Evolutionary conservation across 805 yeast genomes (phyloP).

Genomic region (Hanseniaspora meyeri): DNA sequence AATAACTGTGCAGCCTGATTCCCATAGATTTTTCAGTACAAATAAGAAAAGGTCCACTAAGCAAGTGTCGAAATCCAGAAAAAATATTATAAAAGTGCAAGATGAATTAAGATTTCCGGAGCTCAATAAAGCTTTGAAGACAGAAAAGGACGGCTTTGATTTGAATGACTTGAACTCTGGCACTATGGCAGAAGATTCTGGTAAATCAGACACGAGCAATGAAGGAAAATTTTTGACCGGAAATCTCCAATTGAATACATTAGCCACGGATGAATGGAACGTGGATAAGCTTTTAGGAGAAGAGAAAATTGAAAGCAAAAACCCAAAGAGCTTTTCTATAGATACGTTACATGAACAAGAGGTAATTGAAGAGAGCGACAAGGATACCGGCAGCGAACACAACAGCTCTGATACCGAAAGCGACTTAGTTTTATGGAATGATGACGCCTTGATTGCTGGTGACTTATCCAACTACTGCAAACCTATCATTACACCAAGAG

Average conservation of each 20-base stretch:
- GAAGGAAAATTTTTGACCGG: constrained; percentile 19
- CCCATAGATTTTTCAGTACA: constrained; percentile 1
- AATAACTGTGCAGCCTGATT: constrained; percentile 14
- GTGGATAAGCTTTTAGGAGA: constrained; percentile 50
- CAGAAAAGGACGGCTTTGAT: constrained; percentile 15
- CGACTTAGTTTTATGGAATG: constrained; percentile 25
- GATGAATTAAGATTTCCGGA: constrained; percentile 8
- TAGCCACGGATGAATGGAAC: constrained; percentile 72
- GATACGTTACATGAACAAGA: constrained; percentile 15
- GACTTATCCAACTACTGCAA: constrained; percentile 26
- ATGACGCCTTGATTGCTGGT: constrained; percentile 67
- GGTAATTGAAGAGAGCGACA: constrained; percentile 15
- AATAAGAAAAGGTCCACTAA: constrained; percentile 6
- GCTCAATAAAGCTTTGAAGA: background rate
- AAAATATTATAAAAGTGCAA: constrained; percentile 14
- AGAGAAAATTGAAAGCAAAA: constrained; percentile 15
- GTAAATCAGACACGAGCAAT: constrained; percentile 18
- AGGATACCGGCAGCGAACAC: constrained; percentile 18
- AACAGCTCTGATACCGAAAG: constrained; percentile 23
- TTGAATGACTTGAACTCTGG: constrained; percentile 15
- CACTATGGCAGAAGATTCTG: constrained; percentile 16
- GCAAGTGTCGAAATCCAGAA: background rate
- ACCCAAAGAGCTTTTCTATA: constrained; percentile 1
- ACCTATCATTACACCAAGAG: constrained; percentile 64
- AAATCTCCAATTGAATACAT: constrained; percentile 21